Conservation (phyloP, 2,329 filamentous ascomycete genomes). For the Pseudogymnoascus sp. region DNA sequence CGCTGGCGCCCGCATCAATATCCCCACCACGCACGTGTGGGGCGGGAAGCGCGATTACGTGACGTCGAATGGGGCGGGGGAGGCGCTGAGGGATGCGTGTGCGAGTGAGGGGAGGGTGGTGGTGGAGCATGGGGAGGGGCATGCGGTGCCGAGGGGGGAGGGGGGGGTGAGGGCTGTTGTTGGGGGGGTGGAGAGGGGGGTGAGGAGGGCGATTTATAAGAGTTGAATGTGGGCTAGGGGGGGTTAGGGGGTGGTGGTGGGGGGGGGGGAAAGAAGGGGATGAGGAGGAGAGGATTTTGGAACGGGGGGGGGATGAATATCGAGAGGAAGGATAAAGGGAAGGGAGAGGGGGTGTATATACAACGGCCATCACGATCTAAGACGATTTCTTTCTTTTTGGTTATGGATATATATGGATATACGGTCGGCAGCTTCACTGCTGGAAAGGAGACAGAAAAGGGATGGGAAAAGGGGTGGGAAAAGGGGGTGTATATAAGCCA, state of each 20-base stretch:
- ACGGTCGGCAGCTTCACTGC: neutral
- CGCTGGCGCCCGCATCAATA: neutral
- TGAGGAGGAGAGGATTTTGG: neutral
- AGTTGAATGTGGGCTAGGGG: neutral
- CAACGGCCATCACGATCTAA: neutral
- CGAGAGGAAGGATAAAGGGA: neutral
- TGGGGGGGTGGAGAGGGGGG: constrained; percentile 7
- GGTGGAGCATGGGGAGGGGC: constrained; percentile 59
- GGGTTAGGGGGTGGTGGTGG: neutral
- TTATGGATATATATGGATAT: neutral
- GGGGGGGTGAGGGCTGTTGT: constrained; percentile 24
- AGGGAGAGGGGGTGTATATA: neutral
- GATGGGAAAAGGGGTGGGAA: neutral
- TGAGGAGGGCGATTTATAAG: neutral
- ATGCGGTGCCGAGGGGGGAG: constrained; percentile 48
- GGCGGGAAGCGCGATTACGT: constrained; percentile 1
- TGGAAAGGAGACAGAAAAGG: neutral
- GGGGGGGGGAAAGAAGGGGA: neutral
- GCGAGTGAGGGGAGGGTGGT: constrained; percentile 49
- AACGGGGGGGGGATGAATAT: no score
- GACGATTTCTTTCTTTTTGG: neutral
- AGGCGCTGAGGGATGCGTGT: constrained; percentile 54
- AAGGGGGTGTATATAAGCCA: neutral
- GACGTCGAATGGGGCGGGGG: constrained; percentile 33
- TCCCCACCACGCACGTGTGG: neutral